Base-by-base conservation (phyloP, 2,329 filamentous ascomycete genomes). In the Beauveria sp. region DNA sequence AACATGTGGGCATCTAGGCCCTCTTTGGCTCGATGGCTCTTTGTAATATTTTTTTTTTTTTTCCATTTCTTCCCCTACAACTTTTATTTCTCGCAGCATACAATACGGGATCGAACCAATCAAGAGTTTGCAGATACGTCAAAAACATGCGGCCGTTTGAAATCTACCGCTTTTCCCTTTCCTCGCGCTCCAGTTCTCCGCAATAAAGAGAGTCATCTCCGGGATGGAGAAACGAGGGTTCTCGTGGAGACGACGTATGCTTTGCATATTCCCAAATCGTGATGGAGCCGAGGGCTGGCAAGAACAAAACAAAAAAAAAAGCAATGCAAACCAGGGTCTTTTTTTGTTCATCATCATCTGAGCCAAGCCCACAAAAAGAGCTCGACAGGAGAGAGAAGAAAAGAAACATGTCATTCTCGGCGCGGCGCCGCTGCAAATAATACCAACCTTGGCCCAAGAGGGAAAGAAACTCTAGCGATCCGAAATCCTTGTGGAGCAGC, bases 381-480 rank as follows among this genome's bases (percentile, higher is more conserved):
- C 49, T 34, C 28, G 28, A 38, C n/a, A 43, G 5, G 48, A 51
- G 18, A 16, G 26, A 16, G 10, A 22, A 10, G 3, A 46, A 52
- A 60, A 60, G 18, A 20, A 60, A 60, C 57, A 45, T 43, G 57
- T 52, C 57, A 60, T 58, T 58, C 28, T 51, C 24, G 26, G 16
- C 26, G 46, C 26, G 18, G 10, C 18, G 3, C 34, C 10, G 43
- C 43, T 24, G 43, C 48, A 51, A 28, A 18, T 31, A 51, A 12
- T 9, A n/a, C n/a, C 42, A 20, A 34, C n/a, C 20, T 50, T 40
- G 26, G 26, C 42, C 43, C 14, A 26, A 49, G 14, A 40, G 22
- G 52, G 38, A 49, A 40, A 49, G 14, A n/a, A 26, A n/a, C 5
- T 42, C 20, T 14, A 48, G 20, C 28, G 40, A 31, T 16, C 31